phyloP scores from a whole-genome alignment of 73 alveolate genomes.

The Paramecium bursaria region DNA sequence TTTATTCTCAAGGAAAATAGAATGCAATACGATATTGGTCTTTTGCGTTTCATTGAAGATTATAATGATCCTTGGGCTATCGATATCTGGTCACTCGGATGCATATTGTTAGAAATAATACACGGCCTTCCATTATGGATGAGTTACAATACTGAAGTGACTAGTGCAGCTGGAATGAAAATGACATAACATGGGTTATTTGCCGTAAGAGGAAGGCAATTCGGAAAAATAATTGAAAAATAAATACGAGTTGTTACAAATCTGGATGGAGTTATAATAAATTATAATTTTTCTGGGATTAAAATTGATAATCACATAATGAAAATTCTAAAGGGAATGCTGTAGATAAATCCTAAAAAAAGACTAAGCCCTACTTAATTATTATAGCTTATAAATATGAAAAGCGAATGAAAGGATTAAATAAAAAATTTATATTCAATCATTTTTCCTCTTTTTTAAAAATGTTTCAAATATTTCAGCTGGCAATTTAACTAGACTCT shows the following conservation, averaged over 20 bases:
- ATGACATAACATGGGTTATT: constrained; percentile 55
- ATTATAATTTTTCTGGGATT: constrained; percentile 64
- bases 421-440: too few species aligned
- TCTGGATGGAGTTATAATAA: constrained; percentile 37
- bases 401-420: too few species aligned
- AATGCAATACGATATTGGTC: constrained; percentile 27
- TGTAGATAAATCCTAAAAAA: constrained; percentile 52
- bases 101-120: constrained; percentile 82
- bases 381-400: too few species aligned
- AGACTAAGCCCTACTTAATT: constrained; percentile 7
- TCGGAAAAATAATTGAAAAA: constrained; percentile 63
- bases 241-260: constrained; percentile 42
- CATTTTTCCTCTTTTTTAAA: constrained; percentile 12
- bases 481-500: constrained; percentile 77
- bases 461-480: constrained; percentile 76
- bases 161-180: constrained; percentile 54
- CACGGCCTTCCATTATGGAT: constrained; percentile 91
- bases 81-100: constrained; percentile 93
- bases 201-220: constrained; percentile 63
- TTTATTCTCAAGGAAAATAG: constrained; percentile 64
- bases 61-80: constrained; percentile 76
- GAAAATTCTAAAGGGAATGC: constrained; percentile 62
- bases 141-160: constrained; percentile 79
- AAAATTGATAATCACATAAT: constrained; percentile 24
- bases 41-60: constrained; percentile 65